A percentile compares a stretch with the other conserved stretches of the same genome.
These are phyloP conservation scores for Botrytis elliptica DNA, from an alignment of 2,329 filamentous ascomycete genomes.

Conservation along the genomic window DNA sequence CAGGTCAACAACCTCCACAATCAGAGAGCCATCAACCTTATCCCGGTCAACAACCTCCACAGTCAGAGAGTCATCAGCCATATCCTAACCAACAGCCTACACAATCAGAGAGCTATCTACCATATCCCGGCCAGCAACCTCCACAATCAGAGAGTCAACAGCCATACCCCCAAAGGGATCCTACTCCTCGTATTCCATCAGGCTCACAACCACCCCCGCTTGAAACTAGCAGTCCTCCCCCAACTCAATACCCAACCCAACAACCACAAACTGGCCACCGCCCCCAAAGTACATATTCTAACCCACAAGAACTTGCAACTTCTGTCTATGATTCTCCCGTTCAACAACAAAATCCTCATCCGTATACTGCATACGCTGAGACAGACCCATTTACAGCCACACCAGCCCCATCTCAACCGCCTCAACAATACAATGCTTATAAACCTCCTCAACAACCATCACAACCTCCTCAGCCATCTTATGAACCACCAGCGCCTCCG, in stretches of 20 bases:
- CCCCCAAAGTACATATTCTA: slow-evolving; percentile 67
- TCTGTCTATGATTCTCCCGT: slow-evolving; percentile 75
- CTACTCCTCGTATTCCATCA: slow-evolving; percentile 50
- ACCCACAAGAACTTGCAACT: slow-evolving; percentile 75
- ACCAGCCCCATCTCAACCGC: slow-evolving; percentile 26
- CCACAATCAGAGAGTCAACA: slow-evolving; percentile 40
- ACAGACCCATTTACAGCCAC: slow-evolving; percentile 34
- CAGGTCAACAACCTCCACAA: slow-evolving; percentile 40
- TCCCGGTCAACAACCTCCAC: slow-evolving; percentile 44
- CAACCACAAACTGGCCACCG: slow-evolving; percentile 49
- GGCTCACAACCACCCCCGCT: slow-evolving; percentile 49
- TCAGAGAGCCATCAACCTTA: slow-evolving; percentile 46
- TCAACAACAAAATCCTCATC: slow-evolving; percentile 45
- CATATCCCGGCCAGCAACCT: slow-evolving; percentile 47
- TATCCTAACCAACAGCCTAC: slow-evolving; percentile 46
- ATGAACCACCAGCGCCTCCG: slow-evolving; percentile 37
- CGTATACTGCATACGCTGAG: slow-evolving; percentile 36
- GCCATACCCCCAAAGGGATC: slow-evolving; percentile 54
- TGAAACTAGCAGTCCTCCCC: slow-evolving; percentile 53
- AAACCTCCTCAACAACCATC: slow-evolving; percentile 31
- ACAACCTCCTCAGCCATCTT: slow-evolving; percentile 27
- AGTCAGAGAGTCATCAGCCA: slow-evolving; percentile 42
- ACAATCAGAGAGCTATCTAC: slow-evolving; percentile 41
- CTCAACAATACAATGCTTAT: slow-evolving; percentile 36
- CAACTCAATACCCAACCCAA: slow-evolving; percentile 48